Percentiles rank a stretch among this genome's conserved stretches.
phyloP scores from a whole-genome alignment of 371 early-diverging fungal genomes.

The Mortierella sp. region DNA sequence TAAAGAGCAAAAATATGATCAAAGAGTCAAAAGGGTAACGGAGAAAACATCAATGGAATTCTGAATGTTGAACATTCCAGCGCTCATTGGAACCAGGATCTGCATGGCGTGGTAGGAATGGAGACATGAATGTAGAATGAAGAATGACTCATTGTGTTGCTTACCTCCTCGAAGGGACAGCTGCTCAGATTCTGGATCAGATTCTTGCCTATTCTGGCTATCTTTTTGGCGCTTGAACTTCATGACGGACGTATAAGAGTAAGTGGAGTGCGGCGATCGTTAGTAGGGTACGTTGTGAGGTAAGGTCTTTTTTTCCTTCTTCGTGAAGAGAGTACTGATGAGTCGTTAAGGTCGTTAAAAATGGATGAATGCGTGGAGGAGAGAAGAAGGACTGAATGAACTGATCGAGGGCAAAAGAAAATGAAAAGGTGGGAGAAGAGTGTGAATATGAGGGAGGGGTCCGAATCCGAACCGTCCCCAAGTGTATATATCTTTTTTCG shows the following conservation, averaged over 20 bases:
- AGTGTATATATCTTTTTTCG: no score
- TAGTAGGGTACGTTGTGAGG: background rate
- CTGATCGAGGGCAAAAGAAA: background rate
- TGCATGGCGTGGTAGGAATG: no score
- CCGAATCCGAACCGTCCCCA: background rate
- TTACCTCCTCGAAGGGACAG: conserved; percentile 23
- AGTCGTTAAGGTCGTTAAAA: background rate
- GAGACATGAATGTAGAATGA: no score
- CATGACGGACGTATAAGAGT: conserved; percentile 5
- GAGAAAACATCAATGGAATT: no score
- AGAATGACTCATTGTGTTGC: no score
- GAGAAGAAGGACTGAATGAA: no score
- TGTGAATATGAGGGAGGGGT: background rate
- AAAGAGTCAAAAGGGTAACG: background rate
- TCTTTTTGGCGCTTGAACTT: conserved; percentile 41
- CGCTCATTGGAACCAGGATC: no score
- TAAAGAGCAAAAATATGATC: no score
- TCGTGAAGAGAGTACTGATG: background rate
- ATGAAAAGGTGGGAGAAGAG: conserved; percentile 1
- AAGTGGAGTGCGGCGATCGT: background rate
- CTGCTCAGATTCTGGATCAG: background rate
- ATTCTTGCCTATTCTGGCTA: conserved; percentile 26
- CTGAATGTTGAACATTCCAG: no score
- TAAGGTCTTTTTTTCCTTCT: background rate
- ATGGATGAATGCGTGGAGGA: background rate